Base-by-base conservation (phyloP, 768 basidiomycete species). In the Guyanaporus albipodus region DNA sequence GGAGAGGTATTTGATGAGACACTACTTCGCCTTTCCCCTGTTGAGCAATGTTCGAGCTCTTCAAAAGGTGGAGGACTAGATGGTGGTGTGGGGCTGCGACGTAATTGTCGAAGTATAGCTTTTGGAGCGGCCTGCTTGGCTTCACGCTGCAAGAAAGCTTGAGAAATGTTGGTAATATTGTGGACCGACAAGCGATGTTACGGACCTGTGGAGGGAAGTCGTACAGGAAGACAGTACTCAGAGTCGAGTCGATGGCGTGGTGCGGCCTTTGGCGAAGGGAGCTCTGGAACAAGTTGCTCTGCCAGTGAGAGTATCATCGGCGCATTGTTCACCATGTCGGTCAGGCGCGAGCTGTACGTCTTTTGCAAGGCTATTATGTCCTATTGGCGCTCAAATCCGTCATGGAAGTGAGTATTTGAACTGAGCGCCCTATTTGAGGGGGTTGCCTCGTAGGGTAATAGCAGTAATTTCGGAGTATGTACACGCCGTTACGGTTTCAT, bases 131-230 rank as follows among this genome's bases (percentile, higher is more conserved):
- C 61, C 34, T 64, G 62, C 33, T 75, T 71, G 23, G 85, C 89
- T 69, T 91, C 89, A 36, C 88, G 79, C 64, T 78, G 72, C 19
- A 91, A 65, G 56, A 87, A 83, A 43, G 78, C 85, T 85, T 63
- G 50, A 55, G 61, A 54, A 44, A 58, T 38, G 53, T 63, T 46
- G 61, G 63, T 53, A 45, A 55, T 56, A 27, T 31, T 40, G 42
- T 27, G 15, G 23, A 27, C 45, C 18, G 49, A 36, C 47, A 42
- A 46, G 24, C 12, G 37, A 48, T 9, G 31, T 19, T 32, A 71
- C 77, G 41, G 54, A 84, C 85, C 76, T 50, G 69, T 74, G 8
- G 82, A 76, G 12, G 87, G 87, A 36, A 89, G 73, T n/a, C 86
- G 75, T 42, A 75, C 77, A 26, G 80, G 84, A 27, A 89, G 71